Evolutionary conservation across 345 rosid genomes (phyloP).

Genomic region (Salix caprea): DNA sequence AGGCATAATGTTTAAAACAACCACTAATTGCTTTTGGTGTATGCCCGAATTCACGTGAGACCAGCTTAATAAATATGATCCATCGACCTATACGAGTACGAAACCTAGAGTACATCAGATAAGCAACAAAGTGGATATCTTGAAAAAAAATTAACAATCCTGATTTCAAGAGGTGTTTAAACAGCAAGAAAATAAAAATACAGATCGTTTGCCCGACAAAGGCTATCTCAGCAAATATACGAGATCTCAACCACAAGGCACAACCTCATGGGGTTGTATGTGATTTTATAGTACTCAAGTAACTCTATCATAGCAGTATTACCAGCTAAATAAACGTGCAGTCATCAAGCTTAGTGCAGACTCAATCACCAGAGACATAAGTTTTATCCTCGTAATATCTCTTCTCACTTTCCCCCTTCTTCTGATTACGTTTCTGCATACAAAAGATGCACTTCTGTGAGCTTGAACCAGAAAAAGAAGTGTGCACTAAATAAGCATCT

Average conservation of each 20-base stretch:
- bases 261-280: not conserved
- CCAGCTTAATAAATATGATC: too few species aligned
- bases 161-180: not conserved
- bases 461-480: not conserved
- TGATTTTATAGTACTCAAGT: constrained; percentile 10
- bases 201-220: constrained; percentile 8
- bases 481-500: not conserved
- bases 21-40: too few species aligned
- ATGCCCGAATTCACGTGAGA: too few species aligned
- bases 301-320: not conserved
- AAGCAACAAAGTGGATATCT: not conserved
- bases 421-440: constrained; percentile 69
- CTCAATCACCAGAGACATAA: constrained; percentile 47
- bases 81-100: not conserved
- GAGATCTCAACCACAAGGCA: constrained; percentile 5
- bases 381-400: constrained; percentile 59
- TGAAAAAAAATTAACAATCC: not conserved
- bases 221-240: constrained; percentile 15
- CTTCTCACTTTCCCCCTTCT: constrained; percentile 58
- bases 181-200: not conserved
- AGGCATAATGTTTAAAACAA: too few species aligned
- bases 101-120: not conserved
- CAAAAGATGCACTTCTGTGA: not conserved
- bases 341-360: not conserved
- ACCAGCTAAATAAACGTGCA: not conserved